Conservation (phyloP, 805 yeast species). For the Ascoidea tarda region DNA sequence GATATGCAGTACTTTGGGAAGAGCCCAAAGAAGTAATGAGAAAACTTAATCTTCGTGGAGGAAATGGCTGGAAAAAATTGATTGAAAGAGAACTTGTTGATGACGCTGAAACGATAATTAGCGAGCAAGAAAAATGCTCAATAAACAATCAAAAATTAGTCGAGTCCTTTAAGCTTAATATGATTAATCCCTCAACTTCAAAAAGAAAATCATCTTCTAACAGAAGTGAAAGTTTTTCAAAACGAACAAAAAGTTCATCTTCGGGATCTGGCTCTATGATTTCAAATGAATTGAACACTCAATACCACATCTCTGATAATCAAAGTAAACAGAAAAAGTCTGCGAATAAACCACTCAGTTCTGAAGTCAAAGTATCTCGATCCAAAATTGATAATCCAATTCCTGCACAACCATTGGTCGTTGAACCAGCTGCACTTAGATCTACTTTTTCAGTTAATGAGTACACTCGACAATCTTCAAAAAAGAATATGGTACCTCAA, state of each 20-base stretch:
- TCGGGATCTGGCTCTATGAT: not conserved
- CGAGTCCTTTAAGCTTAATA: not conserved
- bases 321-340: not conserved
- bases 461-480: too few relatives aligned
- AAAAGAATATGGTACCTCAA: too few relatives aligned
- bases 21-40: slow-evolving; percentile 54
- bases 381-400: too few relatives aligned
- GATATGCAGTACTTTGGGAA: slow-evolving; percentile 82
- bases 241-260: not conserved
- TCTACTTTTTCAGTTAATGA: too few relatives aligned
- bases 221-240: slow-evolving; percentile 4
- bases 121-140: slow-evolving; percentile 26
- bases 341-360: not conserved
- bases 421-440: too few relatives aligned
- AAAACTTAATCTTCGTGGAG: slow-evolving; percentile 25
- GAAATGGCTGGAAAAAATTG: slow-evolving; percentile 41
- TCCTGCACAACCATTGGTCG: too few relatives aligned
- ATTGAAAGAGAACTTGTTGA: slow-evolving; percentile 53
- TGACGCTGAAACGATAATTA: slow-evolving; percentile 43
- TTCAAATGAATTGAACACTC: not conserved
- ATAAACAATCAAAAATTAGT: not conserved
- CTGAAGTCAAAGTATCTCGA: too few relatives aligned
- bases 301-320: not conserved
- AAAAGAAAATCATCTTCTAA: slow-evolving; percentile 4
- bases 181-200: not conserved